Percentiles rank a stretch among this genome's conserved stretches.
These are phyloP conservation scores for Sphaceloma murrayae DNA, from an alignment of 2,329 filamentous ascomycete species.

Conservation along the genomic window DNA sequence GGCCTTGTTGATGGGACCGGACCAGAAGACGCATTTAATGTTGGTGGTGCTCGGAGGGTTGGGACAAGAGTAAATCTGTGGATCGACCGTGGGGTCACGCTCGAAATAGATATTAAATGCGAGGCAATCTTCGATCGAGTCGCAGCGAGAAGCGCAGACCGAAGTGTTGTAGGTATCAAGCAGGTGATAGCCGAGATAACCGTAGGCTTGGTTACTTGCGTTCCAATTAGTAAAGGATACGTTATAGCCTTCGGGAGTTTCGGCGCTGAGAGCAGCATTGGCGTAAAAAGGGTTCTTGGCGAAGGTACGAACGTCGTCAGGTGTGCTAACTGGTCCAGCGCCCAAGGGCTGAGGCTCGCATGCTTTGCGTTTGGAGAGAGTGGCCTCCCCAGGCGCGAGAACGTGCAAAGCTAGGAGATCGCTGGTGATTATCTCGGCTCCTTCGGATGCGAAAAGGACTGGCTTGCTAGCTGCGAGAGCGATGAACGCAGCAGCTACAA, in stretches of 20 bases:
- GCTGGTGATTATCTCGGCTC: not conserved
- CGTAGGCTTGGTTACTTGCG: slow-evolving; percentile 18
- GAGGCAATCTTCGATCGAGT: slow-evolving; percentile 20
- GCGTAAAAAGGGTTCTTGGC: slow-evolving; percentile 18
- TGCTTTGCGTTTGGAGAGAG: not conserved
- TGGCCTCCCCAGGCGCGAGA: not conserved
- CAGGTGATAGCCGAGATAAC: slow-evolving; percentile 23
- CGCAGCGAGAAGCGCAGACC: slow-evolving; percentile 24
- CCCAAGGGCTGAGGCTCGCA: slow-evolving; percentile 7
- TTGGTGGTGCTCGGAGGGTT: slow-evolving; percentile 19
- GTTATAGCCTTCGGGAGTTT: slow-evolving; percentile 19
- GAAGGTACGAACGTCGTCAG: slow-evolving; percentile 20
- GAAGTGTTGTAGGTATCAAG: slow-evolving; percentile 25
- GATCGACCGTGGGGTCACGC: slow-evolving; percentile 17
- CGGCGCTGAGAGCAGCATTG: slow-evolving; percentile 18
- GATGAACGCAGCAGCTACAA: not conserved
- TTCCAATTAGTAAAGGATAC: slow-evolving; percentile 19
- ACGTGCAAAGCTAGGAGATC: not conserved
- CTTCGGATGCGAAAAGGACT: not conserved
- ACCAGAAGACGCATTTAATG: slow-evolving; percentile 21
- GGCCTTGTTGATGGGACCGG: slow-evolving; percentile 17
- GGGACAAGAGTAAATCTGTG: slow-evolving; percentile 20
- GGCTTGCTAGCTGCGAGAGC: slow-evolving; percentile 3
- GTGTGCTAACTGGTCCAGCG: slow-evolving; percentile 7
- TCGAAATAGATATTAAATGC: slow-evolving; percentile 23